Evolutionary conservation across 1,139 yeast species (phyloP).

Genomic region (Candida frijolesensis): DNA sequence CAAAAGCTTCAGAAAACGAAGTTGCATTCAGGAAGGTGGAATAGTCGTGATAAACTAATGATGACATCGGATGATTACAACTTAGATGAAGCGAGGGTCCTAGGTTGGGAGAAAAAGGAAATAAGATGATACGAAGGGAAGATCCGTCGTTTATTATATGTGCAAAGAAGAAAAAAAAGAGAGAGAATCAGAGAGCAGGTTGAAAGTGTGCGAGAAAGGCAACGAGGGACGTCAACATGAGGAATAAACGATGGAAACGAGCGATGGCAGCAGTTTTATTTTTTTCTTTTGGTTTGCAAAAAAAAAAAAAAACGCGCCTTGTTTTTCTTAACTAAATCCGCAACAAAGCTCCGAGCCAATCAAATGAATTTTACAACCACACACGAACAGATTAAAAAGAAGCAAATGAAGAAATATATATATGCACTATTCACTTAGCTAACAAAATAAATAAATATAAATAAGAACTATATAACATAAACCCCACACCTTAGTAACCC

Average conservation of each 20-base stretch:
- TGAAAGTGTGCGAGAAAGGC: neutral
- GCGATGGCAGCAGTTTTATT: neutral
- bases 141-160: neutral
- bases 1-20: conserved; percentile 36
- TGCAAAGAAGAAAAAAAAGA: neutral
- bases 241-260: conserved; percentile 1
- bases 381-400: neutral
- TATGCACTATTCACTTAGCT: neutral
- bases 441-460: conserved; percentile 9
- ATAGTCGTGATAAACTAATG: conserved; percentile 43
- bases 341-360: too few relatives aligned
- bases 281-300: neutral
- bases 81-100: neutral
- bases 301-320: neutral
- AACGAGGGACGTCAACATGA: neutral
- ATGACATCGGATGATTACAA: neutral
- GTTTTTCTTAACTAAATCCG: too few relatives aligned
- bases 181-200: neutral
- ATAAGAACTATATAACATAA: conserved; percentile 1
- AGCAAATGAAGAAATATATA: neutral
- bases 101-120: neutral
- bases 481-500: conserved; percentile 13
- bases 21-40: conserved; percentile 42
- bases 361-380: too few relatives aligned
- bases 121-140: neutral